Percentiles rank a stretch among this genome's conserved stretches.
Evolutionary conservation across 495 filamentous ascomycete species (phyloP).

Genomic region (Tuber umbilicatum): DNA sequence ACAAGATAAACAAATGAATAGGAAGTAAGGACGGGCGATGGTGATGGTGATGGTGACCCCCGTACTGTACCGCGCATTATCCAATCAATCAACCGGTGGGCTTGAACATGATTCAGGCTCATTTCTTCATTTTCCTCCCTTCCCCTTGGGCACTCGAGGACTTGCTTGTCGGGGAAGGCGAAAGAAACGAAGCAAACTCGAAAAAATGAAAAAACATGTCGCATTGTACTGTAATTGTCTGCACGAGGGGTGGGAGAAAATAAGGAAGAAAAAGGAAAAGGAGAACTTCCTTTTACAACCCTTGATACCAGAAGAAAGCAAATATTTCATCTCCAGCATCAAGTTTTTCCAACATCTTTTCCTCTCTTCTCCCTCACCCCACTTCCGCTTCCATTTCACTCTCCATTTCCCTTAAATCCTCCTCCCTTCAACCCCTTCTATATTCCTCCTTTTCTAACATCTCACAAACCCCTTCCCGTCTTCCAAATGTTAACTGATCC

Average conservation of each 20-base stretch:
- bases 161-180: background rate
- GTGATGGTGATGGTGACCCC: background rate
- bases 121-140: background rate
- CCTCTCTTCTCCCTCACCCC: background rate
- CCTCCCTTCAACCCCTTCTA: background rate
- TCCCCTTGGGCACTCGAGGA: background rate
- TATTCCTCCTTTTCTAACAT: conserved; percentile 11
- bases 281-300: conserved; percentile 20
- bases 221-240: conserved; percentile 15
- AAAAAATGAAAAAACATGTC: background rate
- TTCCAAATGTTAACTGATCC: conserved; percentile 21
- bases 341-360: conserved; percentile 12
- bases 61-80: background rate
- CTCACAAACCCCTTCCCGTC: conserved; percentile 3
- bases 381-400: background rate
- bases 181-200: background rate
- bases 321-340: background rate
- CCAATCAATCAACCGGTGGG: background rate
- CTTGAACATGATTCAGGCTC: background rate
- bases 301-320: background rate
- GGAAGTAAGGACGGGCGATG: background rate
- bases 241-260: background rate
- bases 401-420: background rate
- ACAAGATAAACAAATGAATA: background rate
- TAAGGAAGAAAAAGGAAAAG: conserved; percentile 12